phyloP scores from a whole-genome alignment of 2,329 filamentous ascomycete genomes.

The Fusarium denticulatum region DNA sequence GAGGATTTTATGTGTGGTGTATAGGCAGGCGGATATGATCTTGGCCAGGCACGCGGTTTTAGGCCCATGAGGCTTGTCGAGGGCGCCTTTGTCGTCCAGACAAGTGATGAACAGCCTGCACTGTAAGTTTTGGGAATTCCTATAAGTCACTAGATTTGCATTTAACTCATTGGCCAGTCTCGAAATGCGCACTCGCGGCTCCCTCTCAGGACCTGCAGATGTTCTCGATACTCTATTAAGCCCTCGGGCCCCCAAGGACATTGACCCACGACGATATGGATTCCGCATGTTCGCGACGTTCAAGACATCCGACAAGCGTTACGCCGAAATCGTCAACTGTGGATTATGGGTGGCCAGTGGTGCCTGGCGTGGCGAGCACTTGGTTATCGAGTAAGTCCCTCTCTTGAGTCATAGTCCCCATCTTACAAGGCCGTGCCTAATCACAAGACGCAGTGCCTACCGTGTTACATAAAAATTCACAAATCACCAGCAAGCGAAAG shows the following conservation, averaged over 20 bases:
- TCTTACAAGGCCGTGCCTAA: constrained; percentile 13
- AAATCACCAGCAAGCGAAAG: constrained; percentile 5
- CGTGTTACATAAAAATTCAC: constrained; percentile 46
- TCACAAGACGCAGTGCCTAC: constrained; percentile 44
- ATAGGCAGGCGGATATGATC: constrained; percentile 55
- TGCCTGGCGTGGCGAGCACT: constrained; percentile 56
- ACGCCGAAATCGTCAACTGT: constrained; percentile 59
- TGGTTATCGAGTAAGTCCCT: constrained; percentile 57
- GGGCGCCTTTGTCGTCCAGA: constrained; percentile 61
- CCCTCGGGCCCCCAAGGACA: constrained; percentile 50
- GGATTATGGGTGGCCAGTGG: constrained; percentile 62
- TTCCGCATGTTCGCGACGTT: constrained; percentile 61
- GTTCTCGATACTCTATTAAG: constrained; percentile 54
- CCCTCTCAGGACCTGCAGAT: constrained; percentile 58
- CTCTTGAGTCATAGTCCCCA: constrained; percentile 3
- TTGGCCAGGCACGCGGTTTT: constrained; percentile 54
- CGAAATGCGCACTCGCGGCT: constrained; percentile 59
- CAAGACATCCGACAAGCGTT: constrained; percentile 61
- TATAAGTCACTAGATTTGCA: neutral
- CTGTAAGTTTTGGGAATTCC: constrained; percentile 45
- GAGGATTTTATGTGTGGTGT: constrained; percentile 25
- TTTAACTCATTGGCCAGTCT: constrained; percentile 42
- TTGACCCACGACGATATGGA: constrained; percentile 57
- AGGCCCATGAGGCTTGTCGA: constrained; percentile 56
- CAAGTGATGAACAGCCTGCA: constrained; percentile 58